Percentiles rank a stretch among this genome's conserved stretches.
phyloP scores from a whole-genome alignment of 495 filamentous ascomycete species.

The Penicillium alfredii region DNA sequence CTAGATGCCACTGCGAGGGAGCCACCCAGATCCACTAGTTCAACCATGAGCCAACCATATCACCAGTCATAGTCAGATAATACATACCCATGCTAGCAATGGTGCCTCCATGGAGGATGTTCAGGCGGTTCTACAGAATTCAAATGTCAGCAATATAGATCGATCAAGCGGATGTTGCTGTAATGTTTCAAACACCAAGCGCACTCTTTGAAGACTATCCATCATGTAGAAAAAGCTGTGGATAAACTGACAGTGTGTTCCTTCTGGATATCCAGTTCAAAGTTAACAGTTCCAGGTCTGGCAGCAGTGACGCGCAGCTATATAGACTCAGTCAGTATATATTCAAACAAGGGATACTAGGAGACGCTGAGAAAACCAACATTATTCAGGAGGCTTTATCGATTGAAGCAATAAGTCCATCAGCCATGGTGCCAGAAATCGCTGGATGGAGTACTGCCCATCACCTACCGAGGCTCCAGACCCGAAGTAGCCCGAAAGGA shows the following conservation, averaged over 20 bases:
- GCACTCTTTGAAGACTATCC: no score
- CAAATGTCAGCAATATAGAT: not conserved
- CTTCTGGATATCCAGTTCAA: slow-evolving; percentile 79
- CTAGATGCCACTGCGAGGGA: slow-evolving; percentile 89
- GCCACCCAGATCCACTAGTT: slow-evolving; percentile 78
- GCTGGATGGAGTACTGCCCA: no score
- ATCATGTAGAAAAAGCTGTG: not conserved
- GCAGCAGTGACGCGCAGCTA: slow-evolving; percentile 76
- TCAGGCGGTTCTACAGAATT: slow-evolving; percentile 68
- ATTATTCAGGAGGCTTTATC: slow-evolving; percentile 37
- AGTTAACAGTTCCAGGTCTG: slow-evolving; percentile 70
- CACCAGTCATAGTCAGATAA: not conserved
- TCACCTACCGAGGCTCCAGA: slow-evolving; percentile 72
- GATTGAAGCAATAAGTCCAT: not conserved
- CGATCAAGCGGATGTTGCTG: no score
- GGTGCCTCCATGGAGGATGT: slow-evolving; percentile 88
- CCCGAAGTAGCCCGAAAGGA: slow-evolving; percentile 81
- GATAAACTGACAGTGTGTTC: slow-evolving; percentile 69
- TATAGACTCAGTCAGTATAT: slow-evolving; percentile 3
- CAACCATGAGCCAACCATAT: slow-evolving; percentile 2
- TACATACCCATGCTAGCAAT: slow-evolving; percentile 79
- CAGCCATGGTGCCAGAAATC: no score
- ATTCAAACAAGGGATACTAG: no score
- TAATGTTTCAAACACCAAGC: no score
- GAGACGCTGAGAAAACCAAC: no score